These are phyloP conservation scores for Fomitopsis serialis DNA, from an alignment of 768 basidiomycete species.

Conservation along the genomic window DNA sequence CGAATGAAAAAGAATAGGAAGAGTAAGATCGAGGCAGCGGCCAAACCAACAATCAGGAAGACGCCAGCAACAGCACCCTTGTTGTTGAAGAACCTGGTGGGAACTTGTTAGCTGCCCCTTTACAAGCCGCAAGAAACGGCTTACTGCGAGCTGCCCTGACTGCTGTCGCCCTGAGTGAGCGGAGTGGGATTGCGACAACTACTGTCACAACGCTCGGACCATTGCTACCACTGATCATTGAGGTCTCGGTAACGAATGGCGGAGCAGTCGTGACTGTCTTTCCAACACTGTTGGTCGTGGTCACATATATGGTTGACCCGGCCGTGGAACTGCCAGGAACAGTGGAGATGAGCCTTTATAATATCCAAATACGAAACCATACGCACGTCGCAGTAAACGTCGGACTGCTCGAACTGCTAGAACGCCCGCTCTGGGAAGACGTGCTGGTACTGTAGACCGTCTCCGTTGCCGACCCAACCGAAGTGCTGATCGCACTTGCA, in stretches of 20 bases:
- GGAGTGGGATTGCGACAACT: slow-evolving; percentile 68
- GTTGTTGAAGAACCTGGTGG: slow-evolving; percentile 73
- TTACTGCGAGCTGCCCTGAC: slow-evolving; percentile 44
- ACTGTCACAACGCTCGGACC: slow-evolving; percentile 61
- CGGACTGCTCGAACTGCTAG: neutral
- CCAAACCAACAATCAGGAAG: slow-evolving; percentile 85
- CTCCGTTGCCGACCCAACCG: slow-evolving; percentile 10
- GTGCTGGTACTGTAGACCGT: slow-evolving; percentile 4
- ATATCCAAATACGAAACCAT: neutral
- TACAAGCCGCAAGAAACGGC: no score
- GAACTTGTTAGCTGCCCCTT: neutral
- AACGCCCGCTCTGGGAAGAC: slow-evolving; percentile 7
- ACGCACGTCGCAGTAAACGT: neutral
- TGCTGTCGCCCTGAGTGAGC: slow-evolving; percentile 36
- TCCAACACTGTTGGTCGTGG: slow-evolving; percentile 57
- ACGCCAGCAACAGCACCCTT: slow-evolving; percentile 90
- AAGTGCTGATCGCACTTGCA: slow-evolving; percentile 16
- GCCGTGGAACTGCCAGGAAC: slow-evolving; percentile 42
- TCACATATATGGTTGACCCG: slow-evolving; percentile 46
- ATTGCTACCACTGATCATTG: slow-evolving; percentile 48
- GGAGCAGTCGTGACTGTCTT: slow-evolving; percentile 45
- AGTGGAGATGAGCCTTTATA: slow-evolving; percentile 7
- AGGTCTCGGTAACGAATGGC: slow-evolving; percentile 47
- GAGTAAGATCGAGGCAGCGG: slow-evolving; percentile 59
- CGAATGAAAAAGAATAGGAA: slow-evolving; percentile 70